Conservation (phyloP, 331 rosid species). For the Quercus phellos region DNA sequence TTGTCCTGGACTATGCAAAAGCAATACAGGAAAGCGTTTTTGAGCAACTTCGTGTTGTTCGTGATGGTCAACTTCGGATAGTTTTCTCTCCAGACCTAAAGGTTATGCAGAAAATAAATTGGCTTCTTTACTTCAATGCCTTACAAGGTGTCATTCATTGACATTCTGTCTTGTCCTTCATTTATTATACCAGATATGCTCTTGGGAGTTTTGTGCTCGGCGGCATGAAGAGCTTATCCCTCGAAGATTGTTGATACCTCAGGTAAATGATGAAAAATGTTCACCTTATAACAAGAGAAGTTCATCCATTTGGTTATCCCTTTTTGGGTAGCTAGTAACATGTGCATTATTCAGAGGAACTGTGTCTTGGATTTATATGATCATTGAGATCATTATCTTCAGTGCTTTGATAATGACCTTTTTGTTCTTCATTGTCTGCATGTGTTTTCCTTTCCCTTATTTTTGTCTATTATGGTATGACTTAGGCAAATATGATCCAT, state of each 20-base stretch:
- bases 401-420: background rate
- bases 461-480: no score
- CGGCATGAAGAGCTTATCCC: slow-evolving; percentile 98
- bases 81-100: slow-evolving; percentile 85
- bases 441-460: no score
- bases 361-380: background rate
- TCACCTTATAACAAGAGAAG: slow-evolving; percentile 7
- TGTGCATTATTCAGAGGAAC: background rate
- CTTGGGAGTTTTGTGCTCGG: slow-evolving; percentile 99
- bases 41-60: slow-evolving; percentile 98
- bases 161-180: slow-evolving; percentile 11
- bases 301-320: background rate
- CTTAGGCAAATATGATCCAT: background rate
- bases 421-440: background rate
- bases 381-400: background rate
- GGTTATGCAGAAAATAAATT: slow-evolving; percentile 31
- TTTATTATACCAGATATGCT: slow-evolving; percentile 67
- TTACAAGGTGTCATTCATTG: background rate
- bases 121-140: background rate
- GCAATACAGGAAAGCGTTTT: slow-evolving; percentile 93
- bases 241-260: slow-evolving; percentile 88
- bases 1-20: slow-evolving; percentile 86
- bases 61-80: slow-evolving; percentile 93
- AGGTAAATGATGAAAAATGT: slow-evolving; percentile 46
- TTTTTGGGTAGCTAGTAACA: background rate